Evolutionary conservation across 2,329 filamentous ascomycete genomes (phyloP).

Genomic region (Metarhizium brunneum): DNA sequence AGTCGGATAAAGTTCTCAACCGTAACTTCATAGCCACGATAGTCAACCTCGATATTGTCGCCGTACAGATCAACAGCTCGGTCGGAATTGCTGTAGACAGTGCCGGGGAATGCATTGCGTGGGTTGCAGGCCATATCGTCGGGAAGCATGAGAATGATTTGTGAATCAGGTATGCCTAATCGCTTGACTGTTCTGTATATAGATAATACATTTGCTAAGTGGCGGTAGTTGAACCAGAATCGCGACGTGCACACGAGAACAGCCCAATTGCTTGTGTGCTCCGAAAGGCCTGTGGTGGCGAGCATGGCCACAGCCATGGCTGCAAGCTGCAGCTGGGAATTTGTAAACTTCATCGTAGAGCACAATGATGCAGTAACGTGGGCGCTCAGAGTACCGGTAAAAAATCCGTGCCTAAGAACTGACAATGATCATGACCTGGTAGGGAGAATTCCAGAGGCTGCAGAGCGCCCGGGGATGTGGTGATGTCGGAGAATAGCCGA

Average conservation of each 20-base stretch:
- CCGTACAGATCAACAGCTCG: conserved; percentile 93
- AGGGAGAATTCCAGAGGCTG: no score
- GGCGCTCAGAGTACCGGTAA: neutral
- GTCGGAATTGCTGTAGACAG: conserved; percentile 97
- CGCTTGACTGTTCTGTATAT: conserved; percentile 98
- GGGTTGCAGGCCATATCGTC: conserved; percentile 99
- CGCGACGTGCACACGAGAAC: conserved; percentile 97
- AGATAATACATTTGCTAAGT: conserved; percentile 94
- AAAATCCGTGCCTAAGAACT: neutral
- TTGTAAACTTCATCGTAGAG: conserved; percentile 41
- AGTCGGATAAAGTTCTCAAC: conserved; percentile 98
- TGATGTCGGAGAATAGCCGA: neutral
- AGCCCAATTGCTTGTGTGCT: conserved; percentile 98
- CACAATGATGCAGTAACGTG: neutral
- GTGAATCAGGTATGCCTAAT: conserved; percentile 92
- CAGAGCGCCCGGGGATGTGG: neutral
- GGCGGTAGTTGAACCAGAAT: conserved; percentile 99
- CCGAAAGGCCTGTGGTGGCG: conserved; percentile 41
- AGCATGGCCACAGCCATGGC: conserved; percentile 40
- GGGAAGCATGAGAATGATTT: conserved; percentile 99
- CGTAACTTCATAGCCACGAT: conserved; percentile 94
- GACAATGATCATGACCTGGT: neutral
- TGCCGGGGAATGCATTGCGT: conserved; percentile 93
- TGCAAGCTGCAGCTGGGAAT: conserved; percentile 34
- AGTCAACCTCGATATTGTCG: conserved; percentile 98